phyloP scores from a whole-genome alignment of 352 stramenopile species.

The Phytopythium boreale region DNA sequence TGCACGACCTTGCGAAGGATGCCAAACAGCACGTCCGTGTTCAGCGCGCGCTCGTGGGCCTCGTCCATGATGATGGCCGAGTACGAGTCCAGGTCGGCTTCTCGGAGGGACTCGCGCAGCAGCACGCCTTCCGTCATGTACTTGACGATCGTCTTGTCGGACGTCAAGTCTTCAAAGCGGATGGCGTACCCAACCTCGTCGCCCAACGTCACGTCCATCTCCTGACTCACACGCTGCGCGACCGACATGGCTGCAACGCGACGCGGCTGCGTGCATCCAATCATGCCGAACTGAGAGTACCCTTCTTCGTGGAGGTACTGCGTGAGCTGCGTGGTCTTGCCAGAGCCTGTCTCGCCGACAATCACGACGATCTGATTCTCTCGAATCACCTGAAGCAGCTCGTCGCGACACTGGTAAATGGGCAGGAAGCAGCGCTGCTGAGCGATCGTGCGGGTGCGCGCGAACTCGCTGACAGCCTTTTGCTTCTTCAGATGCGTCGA shows the following conservation, averaged over 20 bases:
- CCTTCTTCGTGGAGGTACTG: slow-evolving; percentile 94
- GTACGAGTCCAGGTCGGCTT: slow-evolving; percentile 86
- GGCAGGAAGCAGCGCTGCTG: slow-evolving; percentile 97
- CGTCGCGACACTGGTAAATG: slow-evolving; percentile 94
- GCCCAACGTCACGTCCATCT: slow-evolving; percentile 92
- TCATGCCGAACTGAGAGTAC: slow-evolving; percentile 86
- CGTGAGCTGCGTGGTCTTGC: slow-evolving; percentile 98
- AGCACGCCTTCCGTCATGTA: slow-evolving; percentile 95
- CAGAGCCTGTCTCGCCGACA: slow-evolving; percentile 96
- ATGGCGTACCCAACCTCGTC: slow-evolving; percentile 92
- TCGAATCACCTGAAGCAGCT: slow-evolving; percentile 95
- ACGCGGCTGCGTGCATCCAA: slow-evolving; percentile 98
- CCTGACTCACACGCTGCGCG: slow-evolving; percentile 97
- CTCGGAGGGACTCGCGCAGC: slow-evolving; percentile 92
- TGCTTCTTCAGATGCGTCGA: slow-evolving; percentile 93
- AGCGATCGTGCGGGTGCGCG: slow-evolving; percentile 93
- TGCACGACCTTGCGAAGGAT: slow-evolving; percentile 91
- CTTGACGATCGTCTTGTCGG: slow-evolving; percentile 96
- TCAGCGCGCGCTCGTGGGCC: slow-evolving; percentile 92
- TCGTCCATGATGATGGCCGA: slow-evolving; percentile 93
- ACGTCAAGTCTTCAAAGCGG: slow-evolving; percentile 93
- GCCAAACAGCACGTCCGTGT: slow-evolving; percentile 94
- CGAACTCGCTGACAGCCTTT: slow-evolving; percentile 93
- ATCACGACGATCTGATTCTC: slow-evolving; percentile 99
- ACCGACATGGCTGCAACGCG: slow-evolving; percentile 99